These are phyloP conservation scores for Malania oleifera DNA, from an alignment of 164 flowering plant species.

Conservation along the genomic window DNA sequence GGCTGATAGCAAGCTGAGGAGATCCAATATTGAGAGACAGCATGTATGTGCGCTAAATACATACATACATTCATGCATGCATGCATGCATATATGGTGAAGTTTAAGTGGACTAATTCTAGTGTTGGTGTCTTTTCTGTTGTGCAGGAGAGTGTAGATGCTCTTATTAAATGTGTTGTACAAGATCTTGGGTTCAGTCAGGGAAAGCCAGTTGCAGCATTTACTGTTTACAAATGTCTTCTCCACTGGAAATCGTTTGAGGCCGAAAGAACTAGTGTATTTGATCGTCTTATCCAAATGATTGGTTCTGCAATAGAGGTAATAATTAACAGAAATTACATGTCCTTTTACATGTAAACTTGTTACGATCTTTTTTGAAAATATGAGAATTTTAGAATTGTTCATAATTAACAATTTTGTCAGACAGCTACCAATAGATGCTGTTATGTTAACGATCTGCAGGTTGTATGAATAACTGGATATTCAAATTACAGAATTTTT, in stretches of 20 bases:
- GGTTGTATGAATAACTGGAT: too few relatives aligned
- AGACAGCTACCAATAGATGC: too few relatives aligned
- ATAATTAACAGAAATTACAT: too few relatives aligned
- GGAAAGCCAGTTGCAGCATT: slow-evolving; percentile 67
- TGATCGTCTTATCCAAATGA: slow-evolving; percentile 69
- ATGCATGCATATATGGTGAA: background rate
- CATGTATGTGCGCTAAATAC: slow-evolving; percentile 45
- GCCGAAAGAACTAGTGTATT: slow-evolving; percentile 68
- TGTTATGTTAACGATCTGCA: too few relatives aligned
- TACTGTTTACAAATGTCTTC: slow-evolving; percentile 59
- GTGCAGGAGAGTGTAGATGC: slow-evolving; percentile 44
- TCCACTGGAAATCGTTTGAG: slow-evolving; percentile 74
- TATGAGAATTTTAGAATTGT: too few relatives aligned
- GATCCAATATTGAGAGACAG: slow-evolving; percentile 67
- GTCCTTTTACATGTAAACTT: too few relatives aligned
- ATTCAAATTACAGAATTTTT: too few relatives aligned
- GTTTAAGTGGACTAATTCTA: background rate
- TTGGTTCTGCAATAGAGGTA: slow-evolving; percentile 71
- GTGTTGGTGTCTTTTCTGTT: slow-evolving; percentile 4
- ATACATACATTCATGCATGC: background rate
- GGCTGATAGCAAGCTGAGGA: slow-evolving; percentile 58
- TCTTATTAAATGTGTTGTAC: slow-evolving; percentile 31
- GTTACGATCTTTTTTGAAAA: too few relatives aligned
- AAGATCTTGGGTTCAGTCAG: slow-evolving; percentile 66
- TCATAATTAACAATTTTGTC: too few relatives aligned